Evolutionary conservation across 768 basidiomycete species (phyloP).

Genomic region (Pleurotus ostreatus): DNA sequence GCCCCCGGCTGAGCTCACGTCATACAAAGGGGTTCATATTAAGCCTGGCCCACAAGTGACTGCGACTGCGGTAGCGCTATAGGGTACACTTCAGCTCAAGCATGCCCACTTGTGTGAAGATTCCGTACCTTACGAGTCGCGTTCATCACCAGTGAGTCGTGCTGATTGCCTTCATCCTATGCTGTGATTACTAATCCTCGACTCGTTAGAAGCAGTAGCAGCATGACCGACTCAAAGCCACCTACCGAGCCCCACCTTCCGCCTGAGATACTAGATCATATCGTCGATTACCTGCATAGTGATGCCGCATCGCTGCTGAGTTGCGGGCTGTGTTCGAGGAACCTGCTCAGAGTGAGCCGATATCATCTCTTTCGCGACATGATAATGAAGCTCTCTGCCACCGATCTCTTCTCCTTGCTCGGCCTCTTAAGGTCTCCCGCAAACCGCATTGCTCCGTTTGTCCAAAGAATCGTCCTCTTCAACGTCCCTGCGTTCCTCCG

Average conservation of each 20-base stretch:
- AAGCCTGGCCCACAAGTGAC: not conserved
- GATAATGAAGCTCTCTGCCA: not conserved
- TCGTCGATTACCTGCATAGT: conserved; percentile 6
- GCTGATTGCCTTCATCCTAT: not conserved
- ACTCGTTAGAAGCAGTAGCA: not conserved
- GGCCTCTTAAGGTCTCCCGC: not conserved
- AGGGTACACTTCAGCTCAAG: not conserved
- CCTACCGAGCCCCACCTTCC: not conserved
- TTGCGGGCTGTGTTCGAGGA: not conserved
- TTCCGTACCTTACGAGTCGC: not conserved
- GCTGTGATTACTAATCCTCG: not conserved
- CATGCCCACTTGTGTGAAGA: not conserved
- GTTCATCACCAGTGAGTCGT: not conserved
- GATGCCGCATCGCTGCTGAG: not conserved
- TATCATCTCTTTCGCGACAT: conserved; percentile 8
- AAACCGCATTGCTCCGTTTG: conserved; percentile 6
- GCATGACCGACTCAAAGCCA: not conserved
- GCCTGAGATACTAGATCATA: conserved; percentile 6
- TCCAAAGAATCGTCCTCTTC: not conserved
- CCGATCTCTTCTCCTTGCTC: conserved; percentile 1
- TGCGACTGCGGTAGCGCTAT: not conserved
- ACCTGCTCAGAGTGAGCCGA: conserved; percentile 1
- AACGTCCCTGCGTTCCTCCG: conserved; percentile 1
- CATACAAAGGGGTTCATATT: not conserved
- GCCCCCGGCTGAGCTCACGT: not conserved